Evolutionary conservation across 2,329 filamentous ascomycete genomes (phyloP).

Genomic region (Camptophora hylomeconis): DNA sequence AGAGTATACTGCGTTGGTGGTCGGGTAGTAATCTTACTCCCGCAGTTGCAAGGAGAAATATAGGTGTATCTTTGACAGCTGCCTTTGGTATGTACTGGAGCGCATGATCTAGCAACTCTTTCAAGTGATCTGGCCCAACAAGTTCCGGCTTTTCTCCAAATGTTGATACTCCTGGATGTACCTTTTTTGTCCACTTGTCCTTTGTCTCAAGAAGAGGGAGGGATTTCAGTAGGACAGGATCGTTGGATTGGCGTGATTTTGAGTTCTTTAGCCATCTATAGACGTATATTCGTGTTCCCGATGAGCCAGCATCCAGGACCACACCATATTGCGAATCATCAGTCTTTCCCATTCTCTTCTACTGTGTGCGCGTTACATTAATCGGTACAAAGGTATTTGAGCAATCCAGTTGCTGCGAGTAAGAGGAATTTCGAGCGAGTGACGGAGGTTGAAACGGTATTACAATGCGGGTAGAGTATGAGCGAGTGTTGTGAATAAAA

Average conservation of each 20-base stretch:
- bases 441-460: too few species aligned
- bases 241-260: too few species aligned
- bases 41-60: conserved; percentile 91
- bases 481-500: too few species aligned
- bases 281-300: conserved; percentile 81
- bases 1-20: conserved; percentile 56
- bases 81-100: conserved; percentile 62
- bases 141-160: conserved; percentile 65
- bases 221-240: conserved; percentile 51
- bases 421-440: too few species aligned
- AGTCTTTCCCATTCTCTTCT: conserved; percentile 12
- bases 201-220: conserved; percentile 74
- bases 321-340: conserved; percentile 60
- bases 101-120: conserved; percentile 69
- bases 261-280: conserved; percentile 82
- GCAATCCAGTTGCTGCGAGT: too few species aligned
- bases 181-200: conserved; percentile 85
- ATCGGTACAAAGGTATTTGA: too few species aligned
- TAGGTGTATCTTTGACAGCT: conserved; percentile 69
- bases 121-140: conserved; percentile 71
- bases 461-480: too few species aligned
- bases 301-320: conserved; percentile 94
- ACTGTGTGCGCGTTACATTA: not conserved
- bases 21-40: conserved; percentile 80
- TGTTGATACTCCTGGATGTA: conserved; percentile 80